Base-by-base conservation (phyloP, 306 rosid genomes). In the Senna tora region DNA sequence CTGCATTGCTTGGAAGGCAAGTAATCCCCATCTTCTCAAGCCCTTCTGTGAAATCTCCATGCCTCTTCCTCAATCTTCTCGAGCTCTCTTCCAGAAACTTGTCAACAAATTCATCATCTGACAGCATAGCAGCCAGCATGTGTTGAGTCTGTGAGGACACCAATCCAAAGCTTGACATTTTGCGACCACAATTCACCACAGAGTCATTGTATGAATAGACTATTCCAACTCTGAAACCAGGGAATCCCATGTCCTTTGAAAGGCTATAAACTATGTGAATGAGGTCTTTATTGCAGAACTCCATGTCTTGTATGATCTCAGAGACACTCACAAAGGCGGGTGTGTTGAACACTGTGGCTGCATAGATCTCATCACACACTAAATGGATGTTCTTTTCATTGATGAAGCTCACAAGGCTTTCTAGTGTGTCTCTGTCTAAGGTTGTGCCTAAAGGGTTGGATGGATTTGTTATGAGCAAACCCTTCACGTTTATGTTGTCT, bases 241-340 rank as follows among this genome's bases (percentile, higher is more conserved):
- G 93, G 20, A 88, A 73, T 0, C 93, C 93, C 90, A 88, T 81
- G 75, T 85, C 93, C 63, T 88, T 85, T 21, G 93, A 88, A 72
- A 88, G 59, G 42, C 90, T 85, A 15, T 81, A 85, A 49, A 88
- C 81, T 12, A 85, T 72, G 78, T 88, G 93, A 57, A 88, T 75
- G 33, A 88, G 81, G 17, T 88, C 80, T 1, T 36, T 74, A 49
- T 85, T 82, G 85, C 76, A 79, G 21, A 74, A 59, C 2, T 59
- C 83, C 77, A 80, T 65, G 12, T 79, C 77, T 39, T 77, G 56
- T 13, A 88, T 33, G 65, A 59, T 16, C 65, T 59, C 65, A 33
- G 45, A 59, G 25, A 59, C 45, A 33, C 65, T 33, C 5, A 33
- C 45, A 33, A 59, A 59, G 13, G 14, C 33, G 5, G 65, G 65